These are phyloP conservation scores for Boletellus ananas DNA, from an alignment of 768 basidiomycete genomes.

Conservation along the genomic window DNA sequence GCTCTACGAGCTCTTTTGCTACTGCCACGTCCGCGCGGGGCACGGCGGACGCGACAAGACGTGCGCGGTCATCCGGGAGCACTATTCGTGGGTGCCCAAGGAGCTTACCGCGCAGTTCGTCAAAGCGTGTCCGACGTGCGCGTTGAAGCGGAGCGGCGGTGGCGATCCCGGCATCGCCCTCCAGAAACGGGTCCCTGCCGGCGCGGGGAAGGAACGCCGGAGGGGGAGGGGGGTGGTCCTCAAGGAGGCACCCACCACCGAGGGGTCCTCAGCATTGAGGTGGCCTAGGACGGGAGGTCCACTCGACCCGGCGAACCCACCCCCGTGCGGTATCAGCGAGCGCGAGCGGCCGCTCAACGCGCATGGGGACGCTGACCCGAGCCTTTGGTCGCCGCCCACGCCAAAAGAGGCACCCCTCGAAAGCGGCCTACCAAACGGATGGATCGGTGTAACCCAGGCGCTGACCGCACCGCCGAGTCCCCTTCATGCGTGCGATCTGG, in stretches of 20 bases:
- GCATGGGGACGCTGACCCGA: neutral
- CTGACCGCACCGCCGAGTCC: neutral
- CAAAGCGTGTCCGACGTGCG: constrained; percentile 75
- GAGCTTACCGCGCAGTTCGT: constrained; percentile 78
- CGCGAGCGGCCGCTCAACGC: neutral
- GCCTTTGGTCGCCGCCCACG: neutral
- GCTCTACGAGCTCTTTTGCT: constrained; percentile 73
- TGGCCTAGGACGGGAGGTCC: constrained; percentile 27
- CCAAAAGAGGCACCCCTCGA: neutral
- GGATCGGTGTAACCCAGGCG: neutral
- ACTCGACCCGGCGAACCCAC: constrained; percentile 22
- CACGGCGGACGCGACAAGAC: constrained; percentile 85
- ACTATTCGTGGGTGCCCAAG: constrained; percentile 84
- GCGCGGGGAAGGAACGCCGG: neutral
- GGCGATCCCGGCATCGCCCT: constrained; percentile 16
- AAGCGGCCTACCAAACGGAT: neutral
- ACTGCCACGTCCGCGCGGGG: constrained; percentile 59
- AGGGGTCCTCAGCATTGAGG: neutral
- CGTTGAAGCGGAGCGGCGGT: constrained; percentile 39
- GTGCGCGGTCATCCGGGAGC: constrained; percentile 55
- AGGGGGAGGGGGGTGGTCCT: neutral
- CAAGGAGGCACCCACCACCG: neutral
- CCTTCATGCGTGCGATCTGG: neutral
- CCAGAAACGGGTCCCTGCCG: neutral
- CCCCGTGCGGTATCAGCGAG: constrained; percentile 12